Base-by-base conservation (phyloP, 345 rosid species). In the Clausena lansium region DNA sequence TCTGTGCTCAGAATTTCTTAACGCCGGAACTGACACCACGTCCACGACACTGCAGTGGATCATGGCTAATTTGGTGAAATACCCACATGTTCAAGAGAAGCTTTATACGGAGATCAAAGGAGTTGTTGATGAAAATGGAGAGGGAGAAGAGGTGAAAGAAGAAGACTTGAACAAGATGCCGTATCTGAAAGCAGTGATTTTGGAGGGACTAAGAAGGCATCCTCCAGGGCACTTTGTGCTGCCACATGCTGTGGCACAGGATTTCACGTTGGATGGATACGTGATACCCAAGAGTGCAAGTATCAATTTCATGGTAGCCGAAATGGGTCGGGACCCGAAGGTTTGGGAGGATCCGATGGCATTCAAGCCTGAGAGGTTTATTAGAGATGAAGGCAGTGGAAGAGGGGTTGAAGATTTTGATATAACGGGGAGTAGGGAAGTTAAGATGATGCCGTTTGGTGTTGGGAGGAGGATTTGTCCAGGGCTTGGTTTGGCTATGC, bases 311-410 rank as follows among this genome's bases (percentile, higher is more conserved):
- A 73, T 25, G 76, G 76, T 73, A 19, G 76, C 76, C n/a, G 76
- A 73, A 35, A 73, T 73, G 66, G 76, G 76, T 41, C 36, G 76
- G 75, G 75, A 71, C 30, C 75, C 75, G 8, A 71, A 54, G 22
- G 75, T 71, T 7, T 70, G 73, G 73, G 75, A 71, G 30, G 75
- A 71, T 54, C 75, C 64, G 35, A 71, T 71, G 75, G 47, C 66
- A 4, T 73, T 73, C 35, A 73, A 36, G 64, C 76, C 76, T 0
- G 76, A 59, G 67, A 59, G 76, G 19, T 73, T 73, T 59, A 7
- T 35, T 24, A 38, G 32, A 14, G 66, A 62, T 6, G 66, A 33
- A 7, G n/a, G 50, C 50, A 14, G 33, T 30, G 63, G 36, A 9
- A 41, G 10, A 54, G 63, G 20, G 20, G 63, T 20, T 9, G 64